Evolutionary conservation across 495 filamentous ascomycete species (phyloP).

Genomic region (Trichoderma reesei): DNA sequence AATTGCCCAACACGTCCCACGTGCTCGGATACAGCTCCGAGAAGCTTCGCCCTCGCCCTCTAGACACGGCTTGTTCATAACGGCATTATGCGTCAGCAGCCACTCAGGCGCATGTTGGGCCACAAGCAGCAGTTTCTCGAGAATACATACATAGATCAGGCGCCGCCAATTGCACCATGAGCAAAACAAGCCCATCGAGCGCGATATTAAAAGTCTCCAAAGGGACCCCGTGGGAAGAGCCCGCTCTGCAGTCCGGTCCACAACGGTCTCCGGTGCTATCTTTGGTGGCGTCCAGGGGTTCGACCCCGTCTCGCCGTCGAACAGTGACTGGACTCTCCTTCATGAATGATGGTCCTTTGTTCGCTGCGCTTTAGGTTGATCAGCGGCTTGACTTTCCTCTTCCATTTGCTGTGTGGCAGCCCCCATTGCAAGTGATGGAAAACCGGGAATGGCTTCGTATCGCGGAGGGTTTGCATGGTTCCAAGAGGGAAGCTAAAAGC

Average conservation of each 20-base stretch:
- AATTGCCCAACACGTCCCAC: background rate
- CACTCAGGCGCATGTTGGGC: too few species aligned
- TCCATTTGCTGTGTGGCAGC: background rate
- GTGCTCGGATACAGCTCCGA: conserved; percentile 3
- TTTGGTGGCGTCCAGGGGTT: background rate
- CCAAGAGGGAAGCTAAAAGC: too few species aligned
- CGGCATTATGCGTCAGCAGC: too few species aligned
- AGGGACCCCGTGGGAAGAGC: background rate
- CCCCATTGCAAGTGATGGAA: background rate
- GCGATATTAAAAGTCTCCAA: background rate
- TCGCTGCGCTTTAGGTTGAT: background rate
- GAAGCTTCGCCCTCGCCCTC: too few species aligned
- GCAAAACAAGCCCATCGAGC: background rate
- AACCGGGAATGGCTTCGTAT: background rate
- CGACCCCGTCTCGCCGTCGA: background rate
- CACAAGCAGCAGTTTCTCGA: too few species aligned
- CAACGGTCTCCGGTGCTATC: conserved; percentile 1
- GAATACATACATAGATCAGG: too few species aligned
- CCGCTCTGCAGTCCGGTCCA: background rate
- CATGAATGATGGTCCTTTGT: too few species aligned
- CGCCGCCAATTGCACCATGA: background rate
- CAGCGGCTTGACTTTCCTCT: background rate
- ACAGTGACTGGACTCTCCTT: background rate
- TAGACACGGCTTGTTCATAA: too few species aligned
- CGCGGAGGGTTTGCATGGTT: too few species aligned